Base-by-base conservation (phyloP, 1,284 basidiomycete species). In the Prillingera fragicola region DNA sequence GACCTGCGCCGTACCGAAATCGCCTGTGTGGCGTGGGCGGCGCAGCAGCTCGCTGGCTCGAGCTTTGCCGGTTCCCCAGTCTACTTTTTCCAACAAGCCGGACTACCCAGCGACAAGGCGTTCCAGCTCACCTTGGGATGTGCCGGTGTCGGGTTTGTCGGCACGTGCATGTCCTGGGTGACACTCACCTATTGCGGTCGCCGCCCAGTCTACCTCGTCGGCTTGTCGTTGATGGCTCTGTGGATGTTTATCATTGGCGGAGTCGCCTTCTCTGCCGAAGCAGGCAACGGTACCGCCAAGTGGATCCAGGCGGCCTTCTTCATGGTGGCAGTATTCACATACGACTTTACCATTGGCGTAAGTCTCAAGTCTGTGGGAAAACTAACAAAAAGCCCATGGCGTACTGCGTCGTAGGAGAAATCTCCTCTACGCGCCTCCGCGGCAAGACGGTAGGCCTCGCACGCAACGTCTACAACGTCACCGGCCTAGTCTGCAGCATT, bases 401-500 rank as follows among this genome's bases (percentile, higher is more conserved):
- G 1, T 51, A 71, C 55, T 51, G 56, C 39, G 49, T 74, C 33
- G 70, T 74, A 19, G 69, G 69, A 14, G 73, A 75, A 48, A 60
- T 67, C 18, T 56, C 63, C 0, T 70, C 72, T 12, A 71, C 68
- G 9, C 67, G 72, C 22, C 60, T 73, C 3, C 60, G 73, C 31
- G 63, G 67, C 33, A 76, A 76, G 57, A 70, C 75, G 5, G 68
- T 76, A 54, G 74, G 70, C 2, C 63, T 76, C n/a, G 48, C 50
- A 14, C 63, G 74, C 23, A 69, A 67, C 45, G 47, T 57, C 7
- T 75, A 74, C 64, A 69, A 71, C 49, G 55, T 73, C 29, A 62
- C 62, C 49, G 71, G 41, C 18, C 45, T 52, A 13, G 27, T 36
- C 2, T 31, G 25, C 9, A 54, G 47, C 12, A 42, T 60, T 28